phyloP scores from a whole-genome alignment of 2,329 filamentous ascomycete genomes.

The Fusarium praegraminearum region DNA sequence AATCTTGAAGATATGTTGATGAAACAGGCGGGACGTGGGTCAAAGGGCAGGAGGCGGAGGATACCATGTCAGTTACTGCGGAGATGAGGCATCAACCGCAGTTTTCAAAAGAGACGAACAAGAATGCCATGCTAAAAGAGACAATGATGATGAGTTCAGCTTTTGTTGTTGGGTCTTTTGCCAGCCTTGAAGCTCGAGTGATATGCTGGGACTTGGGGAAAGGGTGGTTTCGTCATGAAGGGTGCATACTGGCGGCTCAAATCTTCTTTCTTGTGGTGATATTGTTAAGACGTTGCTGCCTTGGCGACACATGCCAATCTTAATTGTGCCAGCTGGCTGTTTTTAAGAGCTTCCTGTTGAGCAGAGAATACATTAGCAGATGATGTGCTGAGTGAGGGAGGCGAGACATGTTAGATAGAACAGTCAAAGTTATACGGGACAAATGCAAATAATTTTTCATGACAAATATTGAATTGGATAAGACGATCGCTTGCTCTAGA shows the following conservation, averaged over 20 bases:
- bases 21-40: conserved; percentile 16
- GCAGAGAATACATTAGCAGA: conserved; percentile 9
- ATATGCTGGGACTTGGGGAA: conserved; percentile 32
- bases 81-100: conserved; percentile 4
- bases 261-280: conserved; percentile 36
- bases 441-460: conserved; percentile 6
- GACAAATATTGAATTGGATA: conserved; percentile 36
- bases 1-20: conserved; percentile 25
- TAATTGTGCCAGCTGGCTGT: conserved; percentile 2
- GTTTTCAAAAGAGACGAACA: conserved; percentile 30
- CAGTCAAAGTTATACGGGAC: neutral
- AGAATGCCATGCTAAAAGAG: conserved; percentile 42
- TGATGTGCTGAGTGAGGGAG: neutral
- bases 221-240: conserved; percentile 19
- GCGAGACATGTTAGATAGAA: neutral
- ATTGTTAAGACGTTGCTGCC: conserved; percentile 27
- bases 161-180: conserved; percentile 32
- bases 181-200: conserved; percentile 32
- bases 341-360: conserved; percentile 16
- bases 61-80: conserved; percentile 13
- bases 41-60: conserved; percentile 2
- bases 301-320: conserved; percentile 15
- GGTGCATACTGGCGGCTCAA: conserved; percentile 42
- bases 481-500: conserved; percentile 46
- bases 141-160: conserved; percentile 42